Conservation (phyloP, 306 rosid genomes). For the Sophora flavescens region DNA sequence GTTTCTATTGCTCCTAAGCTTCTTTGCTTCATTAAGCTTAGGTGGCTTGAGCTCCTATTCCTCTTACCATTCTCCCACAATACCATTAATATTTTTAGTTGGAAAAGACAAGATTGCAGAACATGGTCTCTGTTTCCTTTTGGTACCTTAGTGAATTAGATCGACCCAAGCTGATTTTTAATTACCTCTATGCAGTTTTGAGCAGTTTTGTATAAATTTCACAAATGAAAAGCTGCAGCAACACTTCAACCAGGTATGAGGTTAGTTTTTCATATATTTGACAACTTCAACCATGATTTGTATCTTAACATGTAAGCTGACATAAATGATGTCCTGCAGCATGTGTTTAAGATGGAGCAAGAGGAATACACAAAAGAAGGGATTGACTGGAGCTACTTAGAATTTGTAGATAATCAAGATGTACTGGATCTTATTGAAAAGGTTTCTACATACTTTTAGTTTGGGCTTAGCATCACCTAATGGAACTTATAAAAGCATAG, state of each 20-base stretch:
- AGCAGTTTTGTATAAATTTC: constrained; percentile 89
- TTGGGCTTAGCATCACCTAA: constrained; percentile 17
- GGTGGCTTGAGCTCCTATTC: constrained; percentile 44
- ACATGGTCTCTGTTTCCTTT: constrained; percentile 25
- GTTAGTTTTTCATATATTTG: constrained; percentile 74
- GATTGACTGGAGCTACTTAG: constrained; percentile 94
- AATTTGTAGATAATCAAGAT: constrained; percentile 89
- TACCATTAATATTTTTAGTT: constrained; percentile 33
- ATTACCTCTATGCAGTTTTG: constrained; percentile 73
- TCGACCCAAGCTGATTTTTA: constrained; percentile 42
- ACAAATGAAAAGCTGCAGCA: constrained; percentile 98
- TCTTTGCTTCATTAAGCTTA: constrained; percentile 14
- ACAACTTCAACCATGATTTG: constrained; percentile 51
- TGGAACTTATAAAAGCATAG: constrained; percentile 1
- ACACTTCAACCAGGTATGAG: constrained; percentile 99
- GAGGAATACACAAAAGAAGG: constrained; percentile 83
- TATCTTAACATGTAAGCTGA: constrained; percentile 54
- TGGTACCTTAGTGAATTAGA: constrained; percentile 29
- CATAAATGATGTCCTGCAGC: constrained; percentile 65
- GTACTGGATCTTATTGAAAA: constrained; percentile 92
- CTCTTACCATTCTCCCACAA: constrained; percentile 26
- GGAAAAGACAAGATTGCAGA: constrained; percentile 8
- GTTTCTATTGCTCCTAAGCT: constrained; percentile 25
- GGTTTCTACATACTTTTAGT: constrained; percentile 58
- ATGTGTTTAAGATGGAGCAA: constrained; percentile 96